phyloP scores from a whole-genome alignment of 2,329 filamentous ascomycete genomes.

The Diaporthe citrichinensis region DNA sequence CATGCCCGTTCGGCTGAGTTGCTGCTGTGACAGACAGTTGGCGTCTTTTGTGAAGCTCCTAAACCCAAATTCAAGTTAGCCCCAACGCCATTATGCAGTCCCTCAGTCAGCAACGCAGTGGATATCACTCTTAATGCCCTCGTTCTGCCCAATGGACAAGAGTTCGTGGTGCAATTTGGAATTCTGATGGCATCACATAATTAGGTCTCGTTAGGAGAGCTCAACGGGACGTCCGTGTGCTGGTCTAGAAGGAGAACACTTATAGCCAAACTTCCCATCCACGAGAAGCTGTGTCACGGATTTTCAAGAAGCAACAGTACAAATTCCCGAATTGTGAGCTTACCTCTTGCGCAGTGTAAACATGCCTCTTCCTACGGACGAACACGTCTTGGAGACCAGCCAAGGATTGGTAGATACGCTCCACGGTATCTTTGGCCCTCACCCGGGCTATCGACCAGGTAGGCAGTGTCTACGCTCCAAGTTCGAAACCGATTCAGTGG shows the following conservation, averaged over 20 bases:
- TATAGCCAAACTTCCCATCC: neutral
- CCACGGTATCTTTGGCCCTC: conserved; percentile 55
- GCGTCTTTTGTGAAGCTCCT: neutral
- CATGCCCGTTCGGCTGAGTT: too few species aligned
- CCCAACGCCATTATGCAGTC: conserved; percentile 22
- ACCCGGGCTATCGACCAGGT: conserved; percentile 58
- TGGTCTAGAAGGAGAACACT: neutral
- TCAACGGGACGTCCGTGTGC: neutral
- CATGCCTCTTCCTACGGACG: conserved; percentile 62
- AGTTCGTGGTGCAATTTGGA: conserved; percentile 2
- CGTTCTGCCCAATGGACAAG: neutral
- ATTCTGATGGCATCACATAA: conserved; percentile 2
- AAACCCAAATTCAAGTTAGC: conserved; percentile 6
- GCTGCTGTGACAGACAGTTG: neutral
- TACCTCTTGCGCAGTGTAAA: neutral
- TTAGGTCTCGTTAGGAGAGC: neutral
- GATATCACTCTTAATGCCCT: conserved; percentile 36
- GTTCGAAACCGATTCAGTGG: too few species aligned
- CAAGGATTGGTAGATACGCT: conserved; percentile 53
- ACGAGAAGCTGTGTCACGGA: neutral
- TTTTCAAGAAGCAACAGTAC: neutral
- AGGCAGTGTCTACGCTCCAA: neutral
- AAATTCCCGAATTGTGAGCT: neutral
- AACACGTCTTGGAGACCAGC: conserved; percentile 54
- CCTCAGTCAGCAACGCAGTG: conserved; percentile 10